Conservation (phyloP, 2,329 filamentous ascomycete genomes). For the Fusarium sp. region DNA sequence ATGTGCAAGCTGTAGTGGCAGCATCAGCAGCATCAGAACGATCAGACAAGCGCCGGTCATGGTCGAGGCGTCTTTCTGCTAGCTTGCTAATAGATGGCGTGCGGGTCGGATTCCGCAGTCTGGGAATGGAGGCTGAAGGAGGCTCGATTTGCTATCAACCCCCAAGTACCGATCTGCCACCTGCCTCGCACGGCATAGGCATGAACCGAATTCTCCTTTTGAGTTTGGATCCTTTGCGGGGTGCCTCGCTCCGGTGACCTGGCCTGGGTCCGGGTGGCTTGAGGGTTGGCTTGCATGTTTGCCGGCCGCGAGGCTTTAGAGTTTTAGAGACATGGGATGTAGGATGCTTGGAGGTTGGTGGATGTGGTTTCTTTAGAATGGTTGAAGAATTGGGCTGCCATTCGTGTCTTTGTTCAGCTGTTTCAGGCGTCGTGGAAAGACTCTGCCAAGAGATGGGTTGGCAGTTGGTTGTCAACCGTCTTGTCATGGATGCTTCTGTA, state of each 20-base stretch:
- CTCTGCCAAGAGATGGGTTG: conserved; percentile 1
- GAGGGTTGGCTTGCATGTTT: conserved; percentile 8
- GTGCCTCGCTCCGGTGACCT: conserved; percentile 10
- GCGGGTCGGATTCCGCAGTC: background rate
- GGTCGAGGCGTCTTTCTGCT: background rate
- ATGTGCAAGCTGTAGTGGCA: background rate
- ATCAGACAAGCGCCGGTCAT: background rate
- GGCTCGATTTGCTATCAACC: background rate
- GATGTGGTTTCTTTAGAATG: background rate
- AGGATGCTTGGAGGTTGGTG: background rate
- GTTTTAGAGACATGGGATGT: background rate
- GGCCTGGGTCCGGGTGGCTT: conserved; percentile 22
- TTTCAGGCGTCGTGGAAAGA: background rate
- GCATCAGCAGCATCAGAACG: background rate
- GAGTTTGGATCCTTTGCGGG: conserved; percentile 13
- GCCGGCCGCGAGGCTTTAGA: background rate
- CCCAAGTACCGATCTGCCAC: background rate
- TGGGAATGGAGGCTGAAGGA: conserved; percentile 26
- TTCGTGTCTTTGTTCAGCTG: background rate
- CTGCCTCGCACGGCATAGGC: background rate
- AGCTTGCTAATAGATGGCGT: background rate
- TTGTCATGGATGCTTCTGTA: background rate
- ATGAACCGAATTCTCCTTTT: conserved; percentile 1
- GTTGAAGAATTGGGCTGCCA: background rate
- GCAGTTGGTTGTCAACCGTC: background rate